Percentiles rank a stretch among this genome's conserved stretches.
Conservation (phyloP, 306 rosid genomes). For the Vigna radiata region DNA sequence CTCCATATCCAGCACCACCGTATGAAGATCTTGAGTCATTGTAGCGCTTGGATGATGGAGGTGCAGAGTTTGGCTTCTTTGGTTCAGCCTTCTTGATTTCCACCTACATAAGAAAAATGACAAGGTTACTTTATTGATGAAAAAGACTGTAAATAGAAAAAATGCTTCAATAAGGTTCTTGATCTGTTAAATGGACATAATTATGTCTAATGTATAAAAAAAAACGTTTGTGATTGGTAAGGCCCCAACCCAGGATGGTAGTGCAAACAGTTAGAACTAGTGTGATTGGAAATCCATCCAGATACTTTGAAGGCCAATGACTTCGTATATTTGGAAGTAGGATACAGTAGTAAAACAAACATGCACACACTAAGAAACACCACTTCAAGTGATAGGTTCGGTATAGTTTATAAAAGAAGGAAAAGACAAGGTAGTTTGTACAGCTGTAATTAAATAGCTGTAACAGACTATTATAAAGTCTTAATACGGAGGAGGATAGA, state of each 20-base stretch:
- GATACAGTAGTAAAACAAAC: background rate
- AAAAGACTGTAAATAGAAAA: background rate
- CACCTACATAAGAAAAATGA: conserved; percentile 62
- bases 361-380: background rate
- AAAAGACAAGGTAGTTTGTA: too few relatives aligned
- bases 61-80: conserved; percentile 79
- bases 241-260: background rate
- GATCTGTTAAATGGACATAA: background rate
- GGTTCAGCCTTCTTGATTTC: conserved; percentile 99
- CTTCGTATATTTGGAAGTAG: too few relatives aligned
- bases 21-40: conserved; percentile 77
- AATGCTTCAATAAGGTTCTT: background rate
- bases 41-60: conserved; percentile 81
- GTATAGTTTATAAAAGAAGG: too few relatives aligned
- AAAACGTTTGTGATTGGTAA: background rate
- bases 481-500: too few relatives aligned
- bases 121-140: background rate
- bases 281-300: background rate
- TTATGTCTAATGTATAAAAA: background rate
- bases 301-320: background rate
- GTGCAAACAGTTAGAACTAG: conserved; percentile 14
- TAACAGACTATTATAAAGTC: too few relatives aligned
- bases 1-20: conserved; percentile 77
- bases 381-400: background rate
- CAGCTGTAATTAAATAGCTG: too few relatives aligned